These are phyloP conservation scores for Aegle marmelos DNA, from an alignment of 345 rosid species.

Conservation along the genomic window DNA sequence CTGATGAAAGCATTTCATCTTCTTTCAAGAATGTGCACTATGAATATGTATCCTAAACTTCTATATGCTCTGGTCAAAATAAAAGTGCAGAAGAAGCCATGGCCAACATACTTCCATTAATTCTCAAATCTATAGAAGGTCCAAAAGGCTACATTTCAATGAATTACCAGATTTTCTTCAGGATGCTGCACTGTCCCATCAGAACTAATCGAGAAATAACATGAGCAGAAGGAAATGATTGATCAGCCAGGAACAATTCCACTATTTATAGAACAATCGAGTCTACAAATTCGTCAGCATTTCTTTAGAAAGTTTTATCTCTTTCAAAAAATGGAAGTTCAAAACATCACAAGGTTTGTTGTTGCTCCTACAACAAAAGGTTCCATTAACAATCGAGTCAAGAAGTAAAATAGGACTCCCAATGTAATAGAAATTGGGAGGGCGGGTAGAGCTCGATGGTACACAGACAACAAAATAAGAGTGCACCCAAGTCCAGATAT, in stretches of 20 bases:
- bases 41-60: background rate
- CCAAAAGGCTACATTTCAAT: conserved; percentile 13
- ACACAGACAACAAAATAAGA: conserved; percentile 80
- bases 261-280: conserved; percentile 5
- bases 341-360: conserved; percentile 83
- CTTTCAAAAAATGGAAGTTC: conserved; percentile 20
- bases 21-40: background rate
- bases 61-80: background rate
- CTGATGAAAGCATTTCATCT: background rate
- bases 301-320: conserved; percentile 10
- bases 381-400: conserved; percentile 89
- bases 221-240: background rate
- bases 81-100: background rate
- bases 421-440: conserved; percentile 88
- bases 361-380: conserved; percentile 82
- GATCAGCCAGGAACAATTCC: conserved; percentile 4
- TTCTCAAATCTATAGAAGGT: background rate
- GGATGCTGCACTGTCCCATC: background rate
- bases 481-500: conserved; percentile 98
- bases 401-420: conserved; percentile 87
- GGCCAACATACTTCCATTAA: conserved; percentile 4
- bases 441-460: conserved; percentile 84
- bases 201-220: conserved; percentile 5
- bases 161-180: conserved; percentile 3
- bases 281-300: conserved; percentile 15